Evolutionary conservation across 306 rosid species (phyloP), one percentile per base, ranked within the genome.

Genomic region (Malus sieversii): DNA sequence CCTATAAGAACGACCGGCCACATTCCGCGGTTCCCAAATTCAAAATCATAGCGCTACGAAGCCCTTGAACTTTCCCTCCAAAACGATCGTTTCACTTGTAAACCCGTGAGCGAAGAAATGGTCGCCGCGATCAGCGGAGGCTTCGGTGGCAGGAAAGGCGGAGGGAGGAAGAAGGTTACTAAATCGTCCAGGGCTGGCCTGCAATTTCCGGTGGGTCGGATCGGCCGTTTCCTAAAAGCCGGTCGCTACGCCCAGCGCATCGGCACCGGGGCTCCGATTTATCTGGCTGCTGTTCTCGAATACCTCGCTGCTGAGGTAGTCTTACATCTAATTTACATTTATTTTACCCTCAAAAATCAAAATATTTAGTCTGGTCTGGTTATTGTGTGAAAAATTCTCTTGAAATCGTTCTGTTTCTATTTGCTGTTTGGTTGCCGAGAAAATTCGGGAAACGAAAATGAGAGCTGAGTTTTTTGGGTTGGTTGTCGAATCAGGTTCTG

Each of bases 241-340:
- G 91, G 95, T 1, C 95, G 97, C 1, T 89, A 91, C 60, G 80
- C 97, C 20, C 85, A 78, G 72, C 87, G 97, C 0, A 46, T 85
- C 6, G 92, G 92, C 0, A 45, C 85, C 53, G 91, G 95, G 1
- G 93, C 91, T 45, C 90, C 97, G 15, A 68, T 91, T 8, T 91
- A 91, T 30, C 83, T 89, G 3, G 83, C 91, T 19, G 97, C 97
- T 13, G 95, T 91, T 2, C 95, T 91, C 3, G 95, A 91, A 20
- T 91, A 89, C 61, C 92, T 91, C 0, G 97, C 95, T 19, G 95
- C 95, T 3, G 97, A 91, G 88, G 97, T 91, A 60, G 29, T 15
- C 20, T 75, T 40, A 18, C 63, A 58, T 23, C 57, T 70, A 11
- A 22, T 10, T 19, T 16, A 38, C 42, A 38, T 6, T 38, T 38